These are phyloP conservation scores for Herpotrichia juniperi DNA, from an alignment of 2,329 filamentous ascomycete species.

Conservation along the genomic window DNA sequence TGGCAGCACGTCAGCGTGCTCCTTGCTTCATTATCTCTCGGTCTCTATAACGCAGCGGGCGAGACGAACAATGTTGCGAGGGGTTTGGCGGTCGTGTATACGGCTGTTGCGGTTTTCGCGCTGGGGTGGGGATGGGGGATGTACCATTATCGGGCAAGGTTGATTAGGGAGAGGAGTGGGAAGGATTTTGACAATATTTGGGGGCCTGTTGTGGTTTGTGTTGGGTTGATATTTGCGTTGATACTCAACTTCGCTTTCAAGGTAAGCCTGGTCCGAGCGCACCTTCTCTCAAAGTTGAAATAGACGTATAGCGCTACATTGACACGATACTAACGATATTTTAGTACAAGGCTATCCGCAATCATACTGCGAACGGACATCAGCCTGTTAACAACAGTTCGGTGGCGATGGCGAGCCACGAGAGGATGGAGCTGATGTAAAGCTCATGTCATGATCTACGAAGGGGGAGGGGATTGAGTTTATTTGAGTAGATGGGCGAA, in stretches of 20 bases:
- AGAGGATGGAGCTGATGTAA: slow-evolving; percentile 19
- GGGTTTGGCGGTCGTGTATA: slow-evolving; percentile 81
- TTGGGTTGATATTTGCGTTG: slow-evolving; percentile 78
- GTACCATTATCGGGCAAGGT: slow-evolving; percentile 73
- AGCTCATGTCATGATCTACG: too few species aligned
- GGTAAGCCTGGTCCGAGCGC: too few species aligned
- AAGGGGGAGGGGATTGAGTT: too few species aligned
- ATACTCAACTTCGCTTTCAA: slow-evolving; percentile 89
- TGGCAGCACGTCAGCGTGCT: slow-evolving; percentile 96
- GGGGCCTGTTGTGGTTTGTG: slow-evolving; percentile 82
- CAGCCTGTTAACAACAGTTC: slow-evolving; percentile 5
- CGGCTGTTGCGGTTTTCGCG: slow-evolving; percentile 80
- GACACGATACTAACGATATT: slow-evolving; percentile 1
- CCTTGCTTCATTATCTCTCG: slow-evolving; percentile 81
- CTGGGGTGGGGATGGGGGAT: slow-evolving; percentile 87
- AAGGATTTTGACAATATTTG: slow-evolving; percentile 91
- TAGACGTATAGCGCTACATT: too few species aligned
- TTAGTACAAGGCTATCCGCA: slow-evolving; percentile 27
- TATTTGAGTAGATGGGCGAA: too few species aligned
- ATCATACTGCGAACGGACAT: slow-evolving; percentile 4
- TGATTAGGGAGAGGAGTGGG: slow-evolving; percentile 86
- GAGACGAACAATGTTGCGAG: slow-evolving; percentile 75
- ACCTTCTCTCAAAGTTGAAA: background rate
- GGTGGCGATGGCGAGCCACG: background rate
- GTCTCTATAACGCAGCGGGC: slow-evolving; percentile 86